Conservation (phyloP, 768 basidiomycete genomes). For the Rhodotorula sphaerocarpa region DNA sequence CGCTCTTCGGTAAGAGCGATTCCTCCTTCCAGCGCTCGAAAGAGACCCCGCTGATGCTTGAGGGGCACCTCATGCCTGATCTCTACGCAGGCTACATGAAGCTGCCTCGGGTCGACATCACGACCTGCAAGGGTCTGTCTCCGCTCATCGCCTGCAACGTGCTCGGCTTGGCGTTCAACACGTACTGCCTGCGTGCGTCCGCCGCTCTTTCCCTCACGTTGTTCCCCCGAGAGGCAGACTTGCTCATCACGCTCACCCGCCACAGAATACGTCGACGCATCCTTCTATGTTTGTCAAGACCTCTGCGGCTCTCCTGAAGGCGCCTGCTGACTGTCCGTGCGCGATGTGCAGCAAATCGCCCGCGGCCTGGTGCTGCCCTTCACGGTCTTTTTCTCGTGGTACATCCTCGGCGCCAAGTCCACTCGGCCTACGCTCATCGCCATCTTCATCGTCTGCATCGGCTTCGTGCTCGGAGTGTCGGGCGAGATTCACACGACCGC, state of each 20-base stretch:
- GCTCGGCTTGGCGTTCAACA: slow-evolving; percentile 53
- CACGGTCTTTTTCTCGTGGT: slow-evolving; percentile 77
- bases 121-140: slow-evolving; percentile 61
- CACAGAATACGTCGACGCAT: slow-evolving; percentile 86
- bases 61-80: too few relatives aligned
- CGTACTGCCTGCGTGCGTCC: slow-evolving; percentile 35
- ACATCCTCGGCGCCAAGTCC: slow-evolving; percentile 67
- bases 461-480: slow-evolving; percentile 62
- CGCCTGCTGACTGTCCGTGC: not conserved
- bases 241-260: slow-evolving; percentile 53
- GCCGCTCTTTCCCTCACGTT: slow-evolving; percentile 20
- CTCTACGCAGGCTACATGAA: slow-evolving; percentile 53
- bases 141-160: slow-evolving; percentile 72
- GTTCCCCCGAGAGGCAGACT: slow-evolving; percentile 44
- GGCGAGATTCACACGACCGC: slow-evolving; percentile 46
- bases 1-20: slow-evolving; percentile 37
- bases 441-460: slow-evolving; percentile 72
- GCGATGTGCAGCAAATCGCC: slow-evolving; percentile 70
- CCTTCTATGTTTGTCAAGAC: slow-evolving; percentile 55
- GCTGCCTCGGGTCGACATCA: slow-evolving; percentile 58
- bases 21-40: too few relatives aligned
- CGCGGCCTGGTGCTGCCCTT: slow-evolving; percentile 87
- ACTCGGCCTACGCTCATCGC: slow-evolving; percentile 64
- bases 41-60: too few relatives aligned
- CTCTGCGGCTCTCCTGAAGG: not conserved